Evolutionary conservation across 148 eudicot species (phyloP).

Genomic region (Vaccinium macrocarpon): DNA sequence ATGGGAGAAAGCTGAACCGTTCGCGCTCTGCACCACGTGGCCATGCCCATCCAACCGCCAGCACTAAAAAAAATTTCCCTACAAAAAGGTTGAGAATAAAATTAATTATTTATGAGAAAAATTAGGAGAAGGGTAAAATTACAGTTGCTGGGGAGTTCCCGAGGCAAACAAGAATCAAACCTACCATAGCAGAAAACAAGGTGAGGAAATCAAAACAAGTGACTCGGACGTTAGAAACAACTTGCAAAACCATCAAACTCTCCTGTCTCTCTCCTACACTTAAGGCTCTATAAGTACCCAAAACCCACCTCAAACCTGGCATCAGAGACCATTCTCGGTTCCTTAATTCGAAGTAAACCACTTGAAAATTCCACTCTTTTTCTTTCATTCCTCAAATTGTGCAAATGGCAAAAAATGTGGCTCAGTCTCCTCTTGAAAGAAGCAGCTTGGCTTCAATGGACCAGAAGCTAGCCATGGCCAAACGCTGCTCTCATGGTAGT

Average conservation of each 20-base stretch:
- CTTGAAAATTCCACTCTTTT: not conserved
- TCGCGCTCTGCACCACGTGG: too few species aligned
- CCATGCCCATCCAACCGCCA: too few species aligned
- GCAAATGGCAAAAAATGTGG: slow-evolving; percentile 53
- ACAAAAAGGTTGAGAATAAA: too few species aligned
- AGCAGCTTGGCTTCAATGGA: slow-evolving; percentile 49
- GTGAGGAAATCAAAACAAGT: slow-evolving; percentile 20
- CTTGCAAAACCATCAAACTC: slow-evolving; percentile 30
- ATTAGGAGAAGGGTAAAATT: not conserved
- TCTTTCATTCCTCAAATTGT: not conserved
- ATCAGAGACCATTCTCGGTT: not conserved
- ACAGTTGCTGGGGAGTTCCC: not conserved
- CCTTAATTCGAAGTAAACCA: not conserved
- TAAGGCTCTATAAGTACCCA: slow-evolving; percentile 9
- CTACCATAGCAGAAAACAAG: slow-evolving; percentile 16
- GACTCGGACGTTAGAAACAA: slow-evolving; percentile 18
- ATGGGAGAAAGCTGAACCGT: too few species aligned
- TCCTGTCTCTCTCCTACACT: not conserved
- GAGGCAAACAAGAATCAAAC: slow-evolving; percentile 1
- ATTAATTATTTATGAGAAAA: not conserved
- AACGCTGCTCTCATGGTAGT: slow-evolving; percentile 81
- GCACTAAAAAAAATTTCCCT: too few species aligned
- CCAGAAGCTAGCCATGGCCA: slow-evolving; percentile 81
- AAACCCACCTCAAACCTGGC: slow-evolving; percentile 2
- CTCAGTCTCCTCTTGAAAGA: slow-evolving; percentile 49